A percentile compares a stretch with the other conserved stretches of the same genome.
Conservation (phyloP, 495 filamentous ascomycete genomes). For the Chaetomium fimeti region DNA sequence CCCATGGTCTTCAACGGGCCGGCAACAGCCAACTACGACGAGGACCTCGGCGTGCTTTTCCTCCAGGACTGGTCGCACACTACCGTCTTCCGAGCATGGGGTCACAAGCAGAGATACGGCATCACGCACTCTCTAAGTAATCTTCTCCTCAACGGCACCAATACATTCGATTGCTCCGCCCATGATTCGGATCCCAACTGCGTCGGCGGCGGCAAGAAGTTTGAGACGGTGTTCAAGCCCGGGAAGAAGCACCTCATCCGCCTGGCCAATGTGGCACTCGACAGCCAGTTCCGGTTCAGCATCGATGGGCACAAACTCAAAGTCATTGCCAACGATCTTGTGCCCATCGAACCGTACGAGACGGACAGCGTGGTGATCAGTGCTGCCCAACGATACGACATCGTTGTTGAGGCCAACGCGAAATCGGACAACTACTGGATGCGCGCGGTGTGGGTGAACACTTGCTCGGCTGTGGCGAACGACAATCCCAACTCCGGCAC, state of each 20-base stretch:
- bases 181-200: too few species aligned
- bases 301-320: slow-evolving; percentile 52
- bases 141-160: background rate
- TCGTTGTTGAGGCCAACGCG: background rate
- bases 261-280: slow-evolving; percentile 50
- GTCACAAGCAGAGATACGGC: background rate
- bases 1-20: slow-evolving; percentile 45
- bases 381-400: background rate
- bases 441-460: background rate
- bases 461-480: background rate
- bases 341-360: slow-evolving; percentile 49
- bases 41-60: slow-evolving; percentile 23
- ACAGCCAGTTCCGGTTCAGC: slow-evolving; percentile 30
- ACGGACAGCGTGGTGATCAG: slow-evolving; percentile 14
- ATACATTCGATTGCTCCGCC: too few species aligned
- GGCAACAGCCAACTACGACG: slow-evolving; percentile 44
- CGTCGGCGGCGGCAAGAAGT: background rate
- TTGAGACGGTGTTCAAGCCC: background rate
- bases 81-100: background rate
- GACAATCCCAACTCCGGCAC: background rate
- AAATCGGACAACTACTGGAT: background rate
- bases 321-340: slow-evolving; percentile 49
- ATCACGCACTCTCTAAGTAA: background rate
- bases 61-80: background rate
- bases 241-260: slow-evolving; percentile 49